A percentile compares a stretch with the other conserved stretches of the same genome.
These are phyloP conservation scores for Pyrenopolyporus hunteri DNA, from an alignment of 495 filamentous ascomycete species.

Conservation along the genomic window DNA sequence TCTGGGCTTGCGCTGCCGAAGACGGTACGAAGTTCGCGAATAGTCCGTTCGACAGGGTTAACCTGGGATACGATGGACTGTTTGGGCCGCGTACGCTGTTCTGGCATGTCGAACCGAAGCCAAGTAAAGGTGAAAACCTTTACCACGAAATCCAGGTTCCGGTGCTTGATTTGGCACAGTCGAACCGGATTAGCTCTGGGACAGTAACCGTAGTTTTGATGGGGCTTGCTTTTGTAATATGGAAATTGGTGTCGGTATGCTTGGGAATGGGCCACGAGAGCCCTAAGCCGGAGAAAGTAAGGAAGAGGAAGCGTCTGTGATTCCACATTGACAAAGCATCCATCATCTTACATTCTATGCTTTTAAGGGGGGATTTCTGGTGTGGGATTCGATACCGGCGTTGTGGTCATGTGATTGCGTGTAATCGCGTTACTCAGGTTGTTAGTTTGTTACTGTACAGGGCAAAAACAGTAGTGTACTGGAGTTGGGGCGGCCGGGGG, in stretches of 20 bases:
- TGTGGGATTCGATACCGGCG: constrained; percentile 3
- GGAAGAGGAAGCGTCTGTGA: constrained; percentile 41
- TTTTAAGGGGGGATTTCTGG: background rate
- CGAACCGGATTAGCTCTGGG: constrained; percentile 68
- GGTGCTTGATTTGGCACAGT: constrained; percentile 68
- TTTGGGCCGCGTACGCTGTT: constrained; percentile 84
- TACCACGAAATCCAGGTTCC: constrained; percentile 72
- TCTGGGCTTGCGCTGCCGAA: constrained; percentile 87
- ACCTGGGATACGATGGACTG: constrained; percentile 85
- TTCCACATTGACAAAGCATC: constrained; percentile 7
- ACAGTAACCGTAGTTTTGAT: constrained; percentile 71
- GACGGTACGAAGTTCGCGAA: constrained; percentile 73
- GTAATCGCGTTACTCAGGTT: constrained; percentile 1
- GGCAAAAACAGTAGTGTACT: background rate
- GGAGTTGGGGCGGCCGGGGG: background rate
- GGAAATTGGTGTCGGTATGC: constrained; percentile 62
- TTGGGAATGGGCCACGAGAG: constrained; percentile 37
- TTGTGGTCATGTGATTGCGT: constrained; percentile 31
- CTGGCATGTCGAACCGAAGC: constrained; percentile 75
- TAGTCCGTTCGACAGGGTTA: constrained; percentile 84
- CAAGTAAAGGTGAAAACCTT: constrained; percentile 49
- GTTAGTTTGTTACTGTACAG: constrained; percentile 1
- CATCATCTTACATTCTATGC: background rate
- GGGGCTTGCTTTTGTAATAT: constrained; percentile 78
- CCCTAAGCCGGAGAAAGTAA: constrained; percentile 11